Evolutionary conservation across 108 stramenopile genomes (phyloP).

Genomic region (Chaetoceros muelleri): DNA sequence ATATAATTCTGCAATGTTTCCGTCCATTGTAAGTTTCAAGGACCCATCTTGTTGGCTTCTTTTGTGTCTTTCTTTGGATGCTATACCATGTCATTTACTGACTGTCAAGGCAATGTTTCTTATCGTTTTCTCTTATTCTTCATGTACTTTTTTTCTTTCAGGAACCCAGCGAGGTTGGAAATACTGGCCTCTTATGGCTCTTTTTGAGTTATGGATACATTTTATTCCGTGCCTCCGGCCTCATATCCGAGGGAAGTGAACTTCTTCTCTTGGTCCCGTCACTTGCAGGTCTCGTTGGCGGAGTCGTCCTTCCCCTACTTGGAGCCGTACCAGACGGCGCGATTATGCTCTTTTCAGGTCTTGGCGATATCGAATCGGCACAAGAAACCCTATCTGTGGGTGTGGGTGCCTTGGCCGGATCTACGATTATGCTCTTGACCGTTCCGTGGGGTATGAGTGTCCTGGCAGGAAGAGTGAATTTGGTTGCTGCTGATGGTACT

Average conservation of each 20-base stretch:
- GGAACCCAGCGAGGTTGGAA: constrained; percentile 43
- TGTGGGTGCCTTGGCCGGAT: constrained; percentile 94
- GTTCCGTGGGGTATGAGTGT: constrained; percentile 85
- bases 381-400: constrained; percentile 87
- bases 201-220: constrained; percentile 88
- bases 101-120: no score
- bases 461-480: constrained; percentile 85
- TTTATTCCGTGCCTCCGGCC: constrained; percentile 77
- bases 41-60: no score
- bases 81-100: no score
- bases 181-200: constrained; percentile 73
- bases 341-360: constrained; percentile 91
- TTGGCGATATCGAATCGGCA: constrained; percentile 71
- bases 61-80: no score
- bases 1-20: no score
- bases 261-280: constrained; percentile 88
- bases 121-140: no score
- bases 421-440: constrained; percentile 95
- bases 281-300: constrained; percentile 89
- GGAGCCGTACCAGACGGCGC: constrained; percentile 97
- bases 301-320: constrained; percentile 90
- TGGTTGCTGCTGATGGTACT: constrained; percentile 20
- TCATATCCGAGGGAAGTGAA: constrained; percentile 94
- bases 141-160: no score
- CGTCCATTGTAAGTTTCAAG: no score